phyloP scores from a whole-genome alignment of 2,329 filamentous ascomycete genomes.

The Alternaria sp. region DNA sequence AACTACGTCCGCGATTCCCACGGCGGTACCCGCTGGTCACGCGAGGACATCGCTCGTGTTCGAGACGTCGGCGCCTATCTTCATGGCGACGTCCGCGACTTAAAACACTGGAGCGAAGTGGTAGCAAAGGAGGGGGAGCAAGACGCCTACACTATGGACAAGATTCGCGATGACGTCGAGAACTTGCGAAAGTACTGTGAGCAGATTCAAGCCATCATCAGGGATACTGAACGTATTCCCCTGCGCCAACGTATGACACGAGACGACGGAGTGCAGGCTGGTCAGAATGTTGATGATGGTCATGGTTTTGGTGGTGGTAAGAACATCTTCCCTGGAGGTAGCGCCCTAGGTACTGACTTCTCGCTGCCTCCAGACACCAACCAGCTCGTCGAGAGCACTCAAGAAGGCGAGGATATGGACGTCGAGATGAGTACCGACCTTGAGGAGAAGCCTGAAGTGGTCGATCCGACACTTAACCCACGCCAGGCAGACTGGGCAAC shows the following conservation, averaged over 20 bases:
- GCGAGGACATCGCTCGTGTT: slow-evolving; percentile 15
- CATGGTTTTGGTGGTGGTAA: not conserved
- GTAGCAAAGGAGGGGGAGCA: not conserved
- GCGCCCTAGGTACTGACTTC: not conserved
- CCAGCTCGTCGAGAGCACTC: not conserved
- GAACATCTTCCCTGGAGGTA: no score
- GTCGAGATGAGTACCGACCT: not conserved
- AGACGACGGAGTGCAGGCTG: no score
- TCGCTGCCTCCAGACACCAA: not conserved
- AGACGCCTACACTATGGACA: not conserved
- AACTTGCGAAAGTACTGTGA: not conserved
- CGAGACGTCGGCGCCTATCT: slow-evolving; percentile 16
- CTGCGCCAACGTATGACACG: not conserved
- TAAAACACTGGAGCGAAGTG: slow-evolving; percentile 9
- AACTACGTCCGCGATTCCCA: slow-evolving; percentile 19
- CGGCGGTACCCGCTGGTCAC: slow-evolving; percentile 26
- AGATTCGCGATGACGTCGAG: not conserved
- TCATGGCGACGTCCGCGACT: slow-evolving; percentile 7
- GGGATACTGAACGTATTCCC: not conserved
- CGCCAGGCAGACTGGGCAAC: not conserved
- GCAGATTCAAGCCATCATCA: not conserved
- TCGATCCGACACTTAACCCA: not conserved
- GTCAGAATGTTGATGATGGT: not conserved
- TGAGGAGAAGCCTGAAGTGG: not conserved
- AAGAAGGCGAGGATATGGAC: not conserved